Evolutionary conservation across 306 rosid genomes (phyloP), one percentile per base, ranked within the genome.

Genomic region (Medicago ruthenica): DNA sequence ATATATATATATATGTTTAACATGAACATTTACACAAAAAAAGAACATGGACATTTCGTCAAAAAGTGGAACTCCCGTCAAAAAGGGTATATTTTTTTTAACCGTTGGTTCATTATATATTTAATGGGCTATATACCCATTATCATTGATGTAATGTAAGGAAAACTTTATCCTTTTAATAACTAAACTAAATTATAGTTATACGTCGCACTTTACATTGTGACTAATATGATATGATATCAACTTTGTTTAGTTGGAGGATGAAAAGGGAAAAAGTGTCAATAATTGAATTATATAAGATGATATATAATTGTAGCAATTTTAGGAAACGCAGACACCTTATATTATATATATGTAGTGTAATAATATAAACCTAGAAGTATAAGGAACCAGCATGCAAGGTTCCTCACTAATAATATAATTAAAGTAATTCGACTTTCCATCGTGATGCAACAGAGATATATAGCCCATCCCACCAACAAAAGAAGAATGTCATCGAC

Each of bases 361-460:
- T 51, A 53, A 17, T 11, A 11, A 1, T 45, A 45, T 12, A 40
- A 69, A 67, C 70, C 36, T 58, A 55, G n/a, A 58, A 60, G 68
- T 61, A 40, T 27, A 53, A 62, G 53, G 55, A 76, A 50, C 13
- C n/a, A 76, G 48, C 48, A 40, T 76, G 57, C 55, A 76, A 75
- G 73, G 53, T 57, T 60, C 76, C 66, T 59, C 39, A 21, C 77
- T 54, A 44, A 18, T 17, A 8, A 53, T 17, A 14, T 48, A 48
- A 48, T 12, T 76, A 83, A 84, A 81, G 84, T 66, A 80, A 58
- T 67, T 12, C 71, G 67, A 71, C 88, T 76, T 86, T 84, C 75
- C 67, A 22, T 75, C 65, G 70, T 73, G 78, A 78, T 47, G 81
- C 61, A 71, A 84, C 47, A 62, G 77, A 80, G 72, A 76, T 79